Base-by-base conservation (phyloP, 78 protist species). In the Guillardia theta region DNA sequence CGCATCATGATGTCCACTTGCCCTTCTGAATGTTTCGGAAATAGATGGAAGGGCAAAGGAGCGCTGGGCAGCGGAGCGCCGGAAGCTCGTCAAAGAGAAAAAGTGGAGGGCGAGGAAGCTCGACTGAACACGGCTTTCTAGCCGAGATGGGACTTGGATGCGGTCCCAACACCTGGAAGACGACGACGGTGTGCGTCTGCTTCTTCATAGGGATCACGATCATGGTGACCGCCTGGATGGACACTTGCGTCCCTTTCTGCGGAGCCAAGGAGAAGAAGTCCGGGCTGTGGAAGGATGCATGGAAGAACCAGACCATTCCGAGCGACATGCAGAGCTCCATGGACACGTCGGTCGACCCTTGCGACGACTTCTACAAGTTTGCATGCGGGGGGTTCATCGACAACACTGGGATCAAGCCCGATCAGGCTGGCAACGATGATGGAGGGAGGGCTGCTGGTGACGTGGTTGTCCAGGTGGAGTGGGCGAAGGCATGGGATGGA, bases 401-500 rank as follows among this genome's bases (percentile, higher is more conserved):
- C 33, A 46, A 44, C 8, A 44, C 90, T 8, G 46, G 50, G 9
- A 78, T 78, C 36, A 78, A 78, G 88, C 39, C 48, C 8, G 88
- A 78, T 33, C 88, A 64, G 80, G 80, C n/a, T 6, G 80, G 44
- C 30, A 33, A 64, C 37, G 80, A 15, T 10, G 58, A 50, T 10
- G 58, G 58, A 50, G 58, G 58, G 58, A 50, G 58, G 58, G 58
- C 10, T 10, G 58, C 30, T 19, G 58, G 58, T 10, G 15, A 15
- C 30, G 58, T 19, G 58, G 30, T 50, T 15, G 58, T 19, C 10
- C 80, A 78, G 45, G 88, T 78, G 36, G 48, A 44, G 48, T 80
- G 90, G 90, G 46, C 90, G 44, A 39, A 9, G 53, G 48, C 90
- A 9, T 80, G 90, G 90, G 90, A 80, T 9, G 90, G 90, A 0